Conservation (phyloP, 257 asterid genomes). For the Scutellaria baicalensis region DNA sequence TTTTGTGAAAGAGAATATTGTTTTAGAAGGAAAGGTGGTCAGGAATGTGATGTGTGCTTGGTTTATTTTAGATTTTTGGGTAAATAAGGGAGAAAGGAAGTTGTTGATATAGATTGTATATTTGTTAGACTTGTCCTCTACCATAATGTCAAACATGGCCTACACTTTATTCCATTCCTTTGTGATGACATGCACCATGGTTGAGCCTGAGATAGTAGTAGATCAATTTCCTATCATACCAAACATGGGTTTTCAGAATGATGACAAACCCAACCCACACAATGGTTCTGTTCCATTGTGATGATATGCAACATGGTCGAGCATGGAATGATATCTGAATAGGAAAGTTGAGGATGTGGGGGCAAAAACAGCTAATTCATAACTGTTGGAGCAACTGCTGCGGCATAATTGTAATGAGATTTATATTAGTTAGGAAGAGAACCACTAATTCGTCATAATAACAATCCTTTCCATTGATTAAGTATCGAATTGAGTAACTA, state of each 20-base stretch:
- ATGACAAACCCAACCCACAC: neutral
- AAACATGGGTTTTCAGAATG: neutral
- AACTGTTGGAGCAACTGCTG: neutral
- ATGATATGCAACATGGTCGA: neutral
- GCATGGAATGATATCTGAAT: too few species aligned
- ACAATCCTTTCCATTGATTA: neutral
- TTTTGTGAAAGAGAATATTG: neutral
- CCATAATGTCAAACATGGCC: neutral
- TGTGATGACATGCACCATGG: neutral
- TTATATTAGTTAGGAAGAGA: neutral
- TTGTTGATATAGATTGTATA: neutral
- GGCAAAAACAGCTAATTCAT: neutral
- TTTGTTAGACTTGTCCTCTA: neutral
- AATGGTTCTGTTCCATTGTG: neutral
- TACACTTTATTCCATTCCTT: neutral
- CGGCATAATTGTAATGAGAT: neutral
- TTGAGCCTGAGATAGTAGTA: neutral
- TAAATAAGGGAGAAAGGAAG: neutral
- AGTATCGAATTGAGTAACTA: slow-evolving; percentile 2
- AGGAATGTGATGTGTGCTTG: neutral
- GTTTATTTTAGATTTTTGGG: neutral
- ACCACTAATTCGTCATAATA: neutral
- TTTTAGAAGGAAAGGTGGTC: neutral
- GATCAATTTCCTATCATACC: neutral
- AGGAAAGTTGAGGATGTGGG: neutral